A percentile compares a stretch with the other conserved stretches of the same genome.
Conservation (phyloP, 1,284 basidiomycete species). For the Exsudoporus floridanus region DNA sequence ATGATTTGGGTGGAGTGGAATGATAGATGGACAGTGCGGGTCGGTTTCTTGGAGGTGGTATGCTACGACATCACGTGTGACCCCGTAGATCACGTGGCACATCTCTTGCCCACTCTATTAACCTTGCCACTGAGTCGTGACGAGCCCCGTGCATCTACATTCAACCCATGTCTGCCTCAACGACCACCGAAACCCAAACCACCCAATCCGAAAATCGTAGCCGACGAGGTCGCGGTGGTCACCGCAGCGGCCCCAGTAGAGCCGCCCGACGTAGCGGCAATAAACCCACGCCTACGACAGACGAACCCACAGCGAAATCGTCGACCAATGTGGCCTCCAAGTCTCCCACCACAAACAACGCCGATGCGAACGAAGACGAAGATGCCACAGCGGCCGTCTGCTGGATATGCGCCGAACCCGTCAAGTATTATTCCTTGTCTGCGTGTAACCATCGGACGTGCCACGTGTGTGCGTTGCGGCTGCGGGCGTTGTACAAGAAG, state of each 20-base stretch:
- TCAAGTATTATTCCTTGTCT: constrained; percentile 87
- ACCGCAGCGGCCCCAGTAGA: constrained; percentile 7
- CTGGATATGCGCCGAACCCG: constrained; percentile 95
- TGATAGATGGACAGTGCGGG: background rate
- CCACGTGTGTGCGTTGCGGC: constrained; percentile 89
- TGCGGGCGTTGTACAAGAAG: constrained; percentile 93
- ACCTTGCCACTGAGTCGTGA: background rate
- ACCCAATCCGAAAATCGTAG: constrained; percentile 1
- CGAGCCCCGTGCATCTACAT: background rate
- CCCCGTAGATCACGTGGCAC: constrained; percentile 13
- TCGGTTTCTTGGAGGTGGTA: background rate
- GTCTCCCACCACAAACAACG: background rate
- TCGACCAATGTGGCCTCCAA: background rate
- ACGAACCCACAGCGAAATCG: background rate
- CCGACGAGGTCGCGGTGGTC: constrained; percentile 21
- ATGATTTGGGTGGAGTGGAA: constrained; percentile 26
- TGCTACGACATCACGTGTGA: background rate
- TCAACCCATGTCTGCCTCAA: constrained; percentile 24
- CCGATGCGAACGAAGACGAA: constrained; percentile 12
- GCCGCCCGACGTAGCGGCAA: constrained; percentile 4
- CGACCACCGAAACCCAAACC: constrained; percentile 11
- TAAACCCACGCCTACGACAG: constrained; percentile 3
- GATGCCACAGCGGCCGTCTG: constrained; percentile 58
- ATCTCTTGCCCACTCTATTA: background rate
- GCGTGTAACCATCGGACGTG: constrained; percentile 92